A percentile compares a stretch with the other conserved stretches of the same genome.
Conservation (phyloP, 441 rosid species). For the Populus hybrid region DNA sequence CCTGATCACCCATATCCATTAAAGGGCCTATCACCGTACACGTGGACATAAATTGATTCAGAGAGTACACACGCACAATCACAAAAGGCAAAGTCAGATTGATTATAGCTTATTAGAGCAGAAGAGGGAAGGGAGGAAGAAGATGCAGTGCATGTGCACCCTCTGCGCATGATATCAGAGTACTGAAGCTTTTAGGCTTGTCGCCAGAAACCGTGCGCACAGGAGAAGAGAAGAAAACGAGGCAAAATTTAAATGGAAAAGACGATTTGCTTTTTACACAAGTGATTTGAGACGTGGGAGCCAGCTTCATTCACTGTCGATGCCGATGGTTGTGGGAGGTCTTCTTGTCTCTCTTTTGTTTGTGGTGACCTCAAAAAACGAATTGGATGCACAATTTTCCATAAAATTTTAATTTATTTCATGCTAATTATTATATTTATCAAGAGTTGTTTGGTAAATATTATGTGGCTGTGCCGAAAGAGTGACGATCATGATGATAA, state of each 20-base stretch:
- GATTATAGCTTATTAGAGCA: background rate
- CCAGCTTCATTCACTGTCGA: no score
- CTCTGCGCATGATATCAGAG: constrained; percentile 21
- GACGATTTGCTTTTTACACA: constrained; percentile 11
- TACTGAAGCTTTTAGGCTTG: constrained; percentile 19
- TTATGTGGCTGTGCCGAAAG: no score
- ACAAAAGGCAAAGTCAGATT: constrained; percentile 17
- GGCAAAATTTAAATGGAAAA: constrained; percentile 5
- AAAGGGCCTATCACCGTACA: constrained; percentile 37
- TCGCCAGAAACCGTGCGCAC: constrained; percentile 13
- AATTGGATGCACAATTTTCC: no score
- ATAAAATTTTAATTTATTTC: no score
- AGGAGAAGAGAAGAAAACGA: background rate
- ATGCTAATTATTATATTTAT: no score
- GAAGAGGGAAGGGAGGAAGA: background rate
- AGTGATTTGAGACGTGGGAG: background rate
- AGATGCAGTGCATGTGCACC: background rate
- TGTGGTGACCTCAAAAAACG: no score
- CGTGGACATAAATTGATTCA: constrained; percentile 26
- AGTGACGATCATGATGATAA: no score
- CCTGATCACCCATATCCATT: no score
- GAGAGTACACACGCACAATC: constrained; percentile 33
- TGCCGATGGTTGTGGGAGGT: no score
- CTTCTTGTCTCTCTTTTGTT: no score
- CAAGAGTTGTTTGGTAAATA: no score